Base-by-base conservation (phyloP, 2,329 filamentous ascomycete genomes). In the Leptodontidium sp. region DNA sequence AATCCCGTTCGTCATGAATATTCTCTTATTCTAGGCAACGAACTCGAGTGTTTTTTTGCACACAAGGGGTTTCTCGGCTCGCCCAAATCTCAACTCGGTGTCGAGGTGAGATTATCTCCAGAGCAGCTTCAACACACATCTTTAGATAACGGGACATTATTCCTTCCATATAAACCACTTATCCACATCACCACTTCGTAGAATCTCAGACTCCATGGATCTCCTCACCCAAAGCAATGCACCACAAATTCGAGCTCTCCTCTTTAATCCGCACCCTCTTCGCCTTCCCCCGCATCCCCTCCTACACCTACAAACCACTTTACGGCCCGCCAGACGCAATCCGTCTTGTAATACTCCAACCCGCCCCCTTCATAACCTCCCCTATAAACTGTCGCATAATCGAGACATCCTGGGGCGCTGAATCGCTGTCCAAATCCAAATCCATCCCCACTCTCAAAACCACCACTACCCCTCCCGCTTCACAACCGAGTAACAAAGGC, bases 231-330 rank as follows among this genome's bases (percentile, higher is more conserved):
- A 12, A 57, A 32, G 53, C 59, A 40, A 68, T 68, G 62, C 40
- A 68, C 57, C 67, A 68, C 50, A 68, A 68, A 58, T 68, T 65
- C 57, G 29, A 68, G 47, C 67, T 68, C 57, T 65, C 67, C 24
- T 65, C 67, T 29, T 38, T 68, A 29, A 6, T 65, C 17, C 67
- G 63, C 47, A 68, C 67, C 12, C 38, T 68, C 14, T 38, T 68
- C 40, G 62, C 62, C 32, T 68, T 68, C 47, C 67, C 67, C 21
- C 29, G 49, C 7, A 43, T 68, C 12, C 67, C 62, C 15, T 65
- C 53, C 11, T 68, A 68, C 49, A 53, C 62, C 15, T 65, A 68
- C 26, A 68, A 68, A 40, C 53, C 62, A 9, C 40, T 68, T 2
- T n/a, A 29, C 26, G 57, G 62, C 11, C 62, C 67, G 7, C 29